Percentiles rank a stretch among this genome's conserved stretches.
phyloP scores from a whole-genome alignment of 345 rosid species.

The Citrus cavaleriei region DNA sequence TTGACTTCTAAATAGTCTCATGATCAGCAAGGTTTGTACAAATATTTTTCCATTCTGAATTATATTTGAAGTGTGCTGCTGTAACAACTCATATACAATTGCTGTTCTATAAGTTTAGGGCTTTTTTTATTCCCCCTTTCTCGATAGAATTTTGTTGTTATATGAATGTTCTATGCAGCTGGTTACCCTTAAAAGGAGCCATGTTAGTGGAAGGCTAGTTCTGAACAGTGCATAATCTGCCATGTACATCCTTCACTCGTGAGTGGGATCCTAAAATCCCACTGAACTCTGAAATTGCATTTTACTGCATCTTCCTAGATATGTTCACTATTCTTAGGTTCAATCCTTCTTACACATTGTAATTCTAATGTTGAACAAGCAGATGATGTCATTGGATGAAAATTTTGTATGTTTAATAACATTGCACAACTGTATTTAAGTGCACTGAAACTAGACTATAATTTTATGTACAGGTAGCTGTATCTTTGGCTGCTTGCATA shows the following conservation, averaged over 20 bases:
- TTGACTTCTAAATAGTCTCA: not conserved
- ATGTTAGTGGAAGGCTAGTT: not conserved
- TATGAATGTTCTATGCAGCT: not conserved
- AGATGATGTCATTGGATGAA: not conserved
- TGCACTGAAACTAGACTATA: not conserved
- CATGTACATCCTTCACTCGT: not conserved
- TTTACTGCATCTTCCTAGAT: not conserved
- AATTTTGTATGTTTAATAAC: not conserved
- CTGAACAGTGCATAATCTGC: not conserved
- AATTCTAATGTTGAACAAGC: not conserved
- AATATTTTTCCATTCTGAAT: not conserved
- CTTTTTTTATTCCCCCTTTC: not conserved
- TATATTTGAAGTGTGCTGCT: not conserved
- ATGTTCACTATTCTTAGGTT: not conserved
- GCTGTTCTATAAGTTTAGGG: not conserved
- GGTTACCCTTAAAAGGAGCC: not conserved
- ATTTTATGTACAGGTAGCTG: conserved; percentile 66
- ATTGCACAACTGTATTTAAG: not conserved
- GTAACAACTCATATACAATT: not conserved
- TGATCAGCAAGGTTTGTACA: not conserved
- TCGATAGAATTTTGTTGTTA: not conserved
- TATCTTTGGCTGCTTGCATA: conserved; percentile 91
- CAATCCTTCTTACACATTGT: not conserved
- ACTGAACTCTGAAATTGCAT: not conserved
- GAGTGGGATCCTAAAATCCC: not conserved